Base-by-base conservation (phyloP, 73 alveolate species). In the Effrenium voratum region DNA sequence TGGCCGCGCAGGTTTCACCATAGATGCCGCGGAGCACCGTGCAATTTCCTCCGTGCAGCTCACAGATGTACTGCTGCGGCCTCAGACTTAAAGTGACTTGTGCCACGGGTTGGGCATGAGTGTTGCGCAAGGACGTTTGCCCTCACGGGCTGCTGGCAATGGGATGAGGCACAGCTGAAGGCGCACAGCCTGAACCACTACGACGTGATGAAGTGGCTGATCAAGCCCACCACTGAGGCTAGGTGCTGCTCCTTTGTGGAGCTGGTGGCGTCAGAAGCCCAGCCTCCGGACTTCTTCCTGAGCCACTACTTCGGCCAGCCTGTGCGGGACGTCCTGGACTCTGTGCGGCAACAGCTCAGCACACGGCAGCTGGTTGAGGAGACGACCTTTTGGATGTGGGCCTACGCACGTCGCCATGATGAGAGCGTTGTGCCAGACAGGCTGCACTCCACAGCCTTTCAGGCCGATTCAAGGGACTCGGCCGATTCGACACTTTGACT, bases 251-350 rank as follows among this genome's bases (percentile, higher is more conserved):
- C 95, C 6, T 88, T 88, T 45, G 85, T 66, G 38, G 95, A 88
- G 47, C 80, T 63, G 60, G 85, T 88, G 41, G 95, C 95, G 4
- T n/a, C 50, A 5, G 43, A 38, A 10, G 79, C 55, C 59, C 93
- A 84, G 66, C 72, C 80, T 16, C 44, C 95, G 3, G 95, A 66
- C 32, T 60, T 28, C 28, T 88, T 43, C 40, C 68, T 88, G 36
- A 88, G 70, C 41, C 85, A 63, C 84, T 88, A 44, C 68, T 88
- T 88, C 46, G 95, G 95, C 40, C 95, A 88, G 73, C 95, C 95
- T 15, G 95, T 66, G 50, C 86, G 75, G 43, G 95, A 88, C 50
- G 66, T 88, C 44, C 41, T 88, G 95, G 73, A 88, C 28, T 88
- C 85, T 66, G 52, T 88, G 38, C 95, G 73, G 72, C 95, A 63